Evolutionary conservation across 352 stramenopile genomes (phyloP), one percentile per base, ranked within the genome.

Genomic region (Globisporangium solare): DNA sequence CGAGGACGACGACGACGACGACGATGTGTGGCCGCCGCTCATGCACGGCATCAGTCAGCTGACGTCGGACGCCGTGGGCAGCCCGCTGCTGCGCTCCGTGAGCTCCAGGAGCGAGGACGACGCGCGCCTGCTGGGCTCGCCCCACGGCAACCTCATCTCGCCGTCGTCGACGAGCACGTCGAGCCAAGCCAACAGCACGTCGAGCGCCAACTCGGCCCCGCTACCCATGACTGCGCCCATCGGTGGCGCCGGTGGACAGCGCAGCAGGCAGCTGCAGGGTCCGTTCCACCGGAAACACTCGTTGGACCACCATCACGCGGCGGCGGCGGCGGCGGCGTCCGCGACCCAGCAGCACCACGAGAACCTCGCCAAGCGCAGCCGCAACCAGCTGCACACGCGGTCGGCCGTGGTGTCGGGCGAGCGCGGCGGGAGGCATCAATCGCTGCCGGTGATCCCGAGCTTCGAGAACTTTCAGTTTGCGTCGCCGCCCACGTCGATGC

Each of bases 131-230:
- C 57, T 83, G 3, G 67, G 75, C 37, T 69, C 70, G 6, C 70
- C 71, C 4, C 75, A 73, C 22, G 73, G 66, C 27, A 66, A 74
- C 14, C 61, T 90, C 22, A 64, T 90, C 11, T 90, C 80, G 12
- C 80, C 80, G 21, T 87, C 77, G 17, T 84, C 74, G 1, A 76
- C 66, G 14, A 87, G 77, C 42, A 73, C 68, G 13, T 76, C 64
- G 58, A 88, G 76, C 58, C 56, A 71, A 3, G 60, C 53, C 6
- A 45, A 41, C 14, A 83, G 60, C 15, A 60, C 67, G 11, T 59
- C 42, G 27, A 81, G 65, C 51, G 67, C 60, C 18, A 60, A 55
- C 18, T 78, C 71, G 13, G 71, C 75, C 3, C 68, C 76, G 14
- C 54, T 65, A 41, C 56, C 54, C 10, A 41, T 63, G 20, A 65